Evolutionary conservation across 2,329 filamentous ascomycete genomes (phyloP), one percentile per base, ranked within the genome.

Genomic region (Lecanoromycetidae sp.): DNA sequence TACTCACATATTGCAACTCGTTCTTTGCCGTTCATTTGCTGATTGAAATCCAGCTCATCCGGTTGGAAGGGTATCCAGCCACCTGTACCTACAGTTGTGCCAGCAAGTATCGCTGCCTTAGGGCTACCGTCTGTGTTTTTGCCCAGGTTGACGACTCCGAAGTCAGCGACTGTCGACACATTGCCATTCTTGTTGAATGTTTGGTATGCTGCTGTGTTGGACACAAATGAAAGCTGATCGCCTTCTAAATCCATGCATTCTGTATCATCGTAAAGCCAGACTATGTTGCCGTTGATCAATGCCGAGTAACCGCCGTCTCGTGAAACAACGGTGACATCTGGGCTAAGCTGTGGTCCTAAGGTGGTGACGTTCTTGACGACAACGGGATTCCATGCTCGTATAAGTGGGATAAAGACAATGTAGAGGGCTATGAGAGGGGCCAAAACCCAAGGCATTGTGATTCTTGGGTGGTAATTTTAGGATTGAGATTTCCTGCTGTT

Each of bases 221-320:
- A 56, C 39, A 56, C 44, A 27, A 56, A 56, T n/a, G 53, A 56
- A 13, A 56, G 47, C 17, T 55, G 53, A 9, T 44, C 35, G 9
- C 54, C 53, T 26, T 46, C 23, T 3, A 3, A 23, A 36, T 52
- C 49, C 25, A 54, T 39, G 41, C 54, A 55, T 35, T 54, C 53
- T 26, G 54, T 56, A 38, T 56, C 54, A 35, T 56, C 53, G 41
- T 55, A 56, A 8, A 55, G 45, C 54, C 54, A 56, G 27, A 56
- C 39, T 32, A 56, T 53, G 23, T 52, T 49, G 15, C 38, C 49
- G 36, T 51, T 50, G 37, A 56, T 46, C 41, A 54, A 35, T 17
- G 41, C 47, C 9, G 54, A 54, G 29, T 55, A 51, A 19, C 54
- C 54, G 15, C 54, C 54, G 40, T 56, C 54, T 32, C 54, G 47